Conservation (phyloP, 2,329 filamentous ascomycete genomes). For the Emericellopsis cladophorae region DNA sequence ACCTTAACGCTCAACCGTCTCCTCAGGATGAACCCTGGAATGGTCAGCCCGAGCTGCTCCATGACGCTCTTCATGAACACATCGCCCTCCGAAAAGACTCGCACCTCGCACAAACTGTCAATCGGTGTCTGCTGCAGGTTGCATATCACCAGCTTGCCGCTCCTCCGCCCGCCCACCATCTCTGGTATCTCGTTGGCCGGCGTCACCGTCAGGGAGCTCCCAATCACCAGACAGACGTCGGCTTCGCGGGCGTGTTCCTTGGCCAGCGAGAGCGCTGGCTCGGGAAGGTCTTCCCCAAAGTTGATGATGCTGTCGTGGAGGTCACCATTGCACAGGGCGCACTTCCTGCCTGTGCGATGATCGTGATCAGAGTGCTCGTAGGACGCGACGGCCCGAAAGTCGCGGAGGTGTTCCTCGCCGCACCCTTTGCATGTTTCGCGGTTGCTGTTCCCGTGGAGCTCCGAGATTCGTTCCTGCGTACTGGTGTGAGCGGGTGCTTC, state of each 20-base stretch:
- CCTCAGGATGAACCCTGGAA: slow-evolving; percentile 23
- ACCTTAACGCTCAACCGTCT: slow-evolving; percentile 17
- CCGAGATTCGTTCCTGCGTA: slow-evolving; percentile 27
- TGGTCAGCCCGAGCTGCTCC: slow-evolving; percentile 19
- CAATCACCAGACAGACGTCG: slow-evolving; percentile 31
- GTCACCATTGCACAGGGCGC: slow-evolving; percentile 20
- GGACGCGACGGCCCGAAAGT: slow-evolving; percentile 28
- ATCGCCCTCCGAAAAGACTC: slow-evolving; percentile 22
- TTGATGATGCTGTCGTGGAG: slow-evolving; percentile 32
- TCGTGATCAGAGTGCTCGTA: slow-evolving; percentile 28
- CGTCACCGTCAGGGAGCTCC: slow-evolving; percentile 29
- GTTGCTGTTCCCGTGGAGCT: slow-evolving; percentile 34
- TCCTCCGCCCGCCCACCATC: slow-evolving; percentile 13
- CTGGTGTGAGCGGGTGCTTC: no score
- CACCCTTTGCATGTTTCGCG: slow-evolving; percentile 29
- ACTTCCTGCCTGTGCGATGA: slow-evolving; percentile 32
- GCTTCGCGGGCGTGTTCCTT: slow-evolving; percentile 22
- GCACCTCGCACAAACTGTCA: slow-evolving; percentile 17
- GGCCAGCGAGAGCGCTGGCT: slow-evolving; percentile 17
- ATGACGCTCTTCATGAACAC: slow-evolving; percentile 26
- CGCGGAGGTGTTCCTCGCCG: slow-evolving; percentile 32
- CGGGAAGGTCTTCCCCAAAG: slow-evolving; percentile 24
- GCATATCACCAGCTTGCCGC: slow-evolving; percentile 25
- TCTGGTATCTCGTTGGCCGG: slow-evolving; percentile 28
- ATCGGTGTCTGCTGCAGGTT: slow-evolving; percentile 31